Base-by-base conservation (phyloP, 192 early-diverging fungal species). In the Gryganskiella cystojenkinii region DNA sequence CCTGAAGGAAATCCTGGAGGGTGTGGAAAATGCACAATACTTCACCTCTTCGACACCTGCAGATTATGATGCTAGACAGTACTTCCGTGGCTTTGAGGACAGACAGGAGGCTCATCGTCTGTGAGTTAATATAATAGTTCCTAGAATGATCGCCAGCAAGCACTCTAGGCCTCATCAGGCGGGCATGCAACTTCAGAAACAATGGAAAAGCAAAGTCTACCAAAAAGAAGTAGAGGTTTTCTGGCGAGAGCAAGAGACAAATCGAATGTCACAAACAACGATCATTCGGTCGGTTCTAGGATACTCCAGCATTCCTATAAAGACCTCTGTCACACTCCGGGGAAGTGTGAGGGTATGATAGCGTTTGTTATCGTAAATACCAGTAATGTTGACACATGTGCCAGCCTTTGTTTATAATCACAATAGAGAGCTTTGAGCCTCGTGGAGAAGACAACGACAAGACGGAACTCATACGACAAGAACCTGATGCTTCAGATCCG, bases 11-110 rank as follows among this genome's bases (percentile, higher is more conserved):
- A 61, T 61, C 4, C 43, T 61, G 58, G 43, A 28, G 42, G 58
- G 58, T 61, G 58, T 46, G 58, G 42, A 45, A 61, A 61, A 61
- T 28, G 58, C 42, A 28, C 42, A 46, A 42, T 58, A 58, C 22
- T 58, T 58, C 19, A 42, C 56, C 33, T 61, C 58, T 27, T 30
- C 27, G 2, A 25, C 58, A 45, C 27, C 42, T 61, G 59, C 37
- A 30, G 44, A 46, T 45, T 47, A 61, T 30, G 59, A 61, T 27
- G 44, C 59, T 9, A 3, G 24, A 30, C 44, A 46, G 59, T 61
- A 47, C 59, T 47, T 45, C 45, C 42, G 59, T 28, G 45, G 44
- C n/a, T 0, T 45, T 28, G 59, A 14, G 45, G 19, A 24, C 59
- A 61, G 22, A 28, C 59, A 47, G 42, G 13, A 47, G 24, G 44